These are phyloP conservation scores for Coemansia sp. DNA, from an alignment of 192 early-diverging fungal genomes.

Conservation along the genomic window DNA sequence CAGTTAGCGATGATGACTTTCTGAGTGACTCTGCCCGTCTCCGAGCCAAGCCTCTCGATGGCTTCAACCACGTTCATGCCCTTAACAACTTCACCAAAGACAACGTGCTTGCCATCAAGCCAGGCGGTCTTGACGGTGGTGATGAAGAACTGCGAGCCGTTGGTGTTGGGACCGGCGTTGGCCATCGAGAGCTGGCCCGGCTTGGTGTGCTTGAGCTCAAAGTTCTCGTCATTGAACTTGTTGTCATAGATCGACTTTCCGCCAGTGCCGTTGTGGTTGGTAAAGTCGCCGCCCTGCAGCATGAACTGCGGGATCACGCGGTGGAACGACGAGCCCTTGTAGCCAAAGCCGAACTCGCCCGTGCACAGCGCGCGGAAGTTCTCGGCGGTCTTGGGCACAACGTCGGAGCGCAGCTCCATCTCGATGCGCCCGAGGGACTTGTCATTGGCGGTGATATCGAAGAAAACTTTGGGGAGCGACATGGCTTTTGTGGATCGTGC, in stretches of 20 bases:
- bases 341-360: slow-evolving; percentile 52
- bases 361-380: slow-evolving; percentile 81
- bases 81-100: slow-evolving; percentile 72
- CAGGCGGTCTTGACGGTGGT: slow-evolving; percentile 68
- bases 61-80: slow-evolving; percentile 72
- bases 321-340: slow-evolving; percentile 80
- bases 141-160: slow-evolving; percentile 86
- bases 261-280: slow-evolving; percentile 74
- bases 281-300: slow-evolving; percentile 90
- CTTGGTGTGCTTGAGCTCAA: slow-evolving; percentile 64
- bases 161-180: slow-evolving; percentile 74
- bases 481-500: too few relatives aligned
- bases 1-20: slow-evolving; percentile 61
- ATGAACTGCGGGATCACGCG: slow-evolving; percentile 86
- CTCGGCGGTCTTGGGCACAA: slow-evolving; percentile 88
- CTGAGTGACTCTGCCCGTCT: slow-evolving; percentile 56
- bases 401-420: slow-evolving; percentile 64
- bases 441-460: slow-evolving; percentile 42
- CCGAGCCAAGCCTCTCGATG: slow-evolving; percentile 63
- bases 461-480: slow-evolving; percentile 30
- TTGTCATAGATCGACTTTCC: slow-evolving; percentile 81
- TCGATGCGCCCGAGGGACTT: slow-evolving; percentile 25
- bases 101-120: slow-evolving; percentile 77
- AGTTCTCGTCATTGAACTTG: slow-evolving; percentile 80
- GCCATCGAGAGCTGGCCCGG: slow-evolving; percentile 78